Percentiles rank a stretch among this genome's conserved stretches.
Conservation (phyloP, 164 flowering plant species). For the Aristolochia contorta region DNA sequence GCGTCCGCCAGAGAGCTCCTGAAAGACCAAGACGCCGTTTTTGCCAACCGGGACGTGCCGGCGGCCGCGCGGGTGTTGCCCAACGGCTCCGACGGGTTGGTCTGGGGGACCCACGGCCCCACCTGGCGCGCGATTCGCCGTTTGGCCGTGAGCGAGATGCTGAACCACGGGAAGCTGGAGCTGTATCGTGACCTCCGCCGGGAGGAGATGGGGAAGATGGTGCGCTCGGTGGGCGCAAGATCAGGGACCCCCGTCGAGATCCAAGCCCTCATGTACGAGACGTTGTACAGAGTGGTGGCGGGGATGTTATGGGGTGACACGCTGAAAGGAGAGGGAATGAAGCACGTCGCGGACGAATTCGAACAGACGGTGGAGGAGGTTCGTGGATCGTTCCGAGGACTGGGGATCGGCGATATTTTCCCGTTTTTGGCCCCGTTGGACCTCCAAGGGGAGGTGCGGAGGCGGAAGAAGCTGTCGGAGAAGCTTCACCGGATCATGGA, state of each 20-base stretch:
- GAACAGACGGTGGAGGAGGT: conserved; percentile 20
- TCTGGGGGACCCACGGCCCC: neutral
- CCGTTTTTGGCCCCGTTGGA: conserved; percentile 36
- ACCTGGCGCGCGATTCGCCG: conserved; percentile 4
- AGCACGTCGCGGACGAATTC: conserved; percentile 26
- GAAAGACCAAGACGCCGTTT: conserved; percentile 5
- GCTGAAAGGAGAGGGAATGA: conserved; percentile 15
- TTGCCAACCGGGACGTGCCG: conserved; percentile 7
- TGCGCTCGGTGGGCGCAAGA: conserved; percentile 4
- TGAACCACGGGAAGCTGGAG: conserved; percentile 13
- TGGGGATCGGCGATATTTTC: conserved; percentile 38
- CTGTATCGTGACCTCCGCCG: conserved; percentile 13
- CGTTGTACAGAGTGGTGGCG: conserved; percentile 13
- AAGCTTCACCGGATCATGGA: conserved; percentile 24
- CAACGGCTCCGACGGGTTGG: neutral
- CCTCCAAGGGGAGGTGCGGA: conserved; percentile 31
- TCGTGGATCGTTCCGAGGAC: conserved; percentile 21
- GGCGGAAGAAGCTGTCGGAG: conserved; percentile 8
- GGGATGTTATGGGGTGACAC: conserved; percentile 33
- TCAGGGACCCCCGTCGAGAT: conserved; percentile 9
- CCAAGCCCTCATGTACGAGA: conserved; percentile 13
- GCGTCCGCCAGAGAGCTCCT: conserved; percentile 6
- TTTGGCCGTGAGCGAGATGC: neutral
- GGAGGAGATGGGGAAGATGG: conserved; percentile 13
- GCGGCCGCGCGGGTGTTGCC: neutral